phyloP scores from a whole-genome alignment of 306 rosid genomes.

The Rubus parviflorus region DNA sequence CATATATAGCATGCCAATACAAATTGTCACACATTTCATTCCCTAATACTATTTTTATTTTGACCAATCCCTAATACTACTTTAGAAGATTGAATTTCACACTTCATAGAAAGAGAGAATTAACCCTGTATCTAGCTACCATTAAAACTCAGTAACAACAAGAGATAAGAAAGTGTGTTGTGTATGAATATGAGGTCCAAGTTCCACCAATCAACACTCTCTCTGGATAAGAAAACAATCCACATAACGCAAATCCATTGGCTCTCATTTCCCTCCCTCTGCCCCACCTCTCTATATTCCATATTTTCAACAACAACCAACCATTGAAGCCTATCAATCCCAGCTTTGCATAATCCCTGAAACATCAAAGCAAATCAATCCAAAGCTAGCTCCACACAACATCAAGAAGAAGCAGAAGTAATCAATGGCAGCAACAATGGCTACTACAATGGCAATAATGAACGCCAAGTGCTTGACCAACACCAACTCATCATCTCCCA shows the following conservation, averaged over 20 bases:
- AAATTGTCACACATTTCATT: not conserved
- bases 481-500: slow-evolving; percentile 27
- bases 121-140: not conserved
- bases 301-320: slow-evolving; percentile 15
- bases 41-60: no score
- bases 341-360: slow-evolving; percentile 3
- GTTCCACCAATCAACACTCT: slow-evolving; percentile 21
- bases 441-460: slow-evolving; percentile 72
- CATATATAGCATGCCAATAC: no score
- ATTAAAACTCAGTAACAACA: not conserved
- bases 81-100: not conserved
- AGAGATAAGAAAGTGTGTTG: slow-evolving; percentile 50
- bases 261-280: slow-evolving; percentile 35
- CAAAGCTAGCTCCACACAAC: not conserved
- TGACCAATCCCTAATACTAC: no score
- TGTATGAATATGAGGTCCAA: slow-evolving; percentile 48
- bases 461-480: slow-evolving; percentile 59
- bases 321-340: slow-evolving; percentile 17
- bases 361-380: slow-evolving; percentile 3
- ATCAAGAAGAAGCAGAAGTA: not conserved
- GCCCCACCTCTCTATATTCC: slow-evolving; percentile 34
- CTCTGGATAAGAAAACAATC: slow-evolving; percentile 76
- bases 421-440: slow-evolving; percentile 82
- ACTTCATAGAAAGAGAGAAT: not conserved
- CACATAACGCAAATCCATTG: slow-evolving; percentile 45